phyloP scores from a whole-genome alignment of 139 green algal genomes.

The Volvox africanus region DNA sequence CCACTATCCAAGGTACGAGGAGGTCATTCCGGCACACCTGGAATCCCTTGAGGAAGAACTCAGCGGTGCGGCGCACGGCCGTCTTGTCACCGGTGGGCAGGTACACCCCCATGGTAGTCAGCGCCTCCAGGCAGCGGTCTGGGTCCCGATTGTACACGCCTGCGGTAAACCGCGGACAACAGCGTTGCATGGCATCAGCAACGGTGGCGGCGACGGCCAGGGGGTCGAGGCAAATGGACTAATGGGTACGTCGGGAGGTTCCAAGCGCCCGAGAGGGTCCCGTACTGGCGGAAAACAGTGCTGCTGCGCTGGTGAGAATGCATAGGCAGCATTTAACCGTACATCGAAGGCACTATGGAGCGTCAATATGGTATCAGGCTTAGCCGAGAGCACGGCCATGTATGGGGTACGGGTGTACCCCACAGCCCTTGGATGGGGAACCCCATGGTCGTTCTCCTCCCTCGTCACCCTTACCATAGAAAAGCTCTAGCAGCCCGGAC shows the following conservation, averaged over 20 bases:
- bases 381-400: too few relatives aligned
- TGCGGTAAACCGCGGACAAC: neutral
- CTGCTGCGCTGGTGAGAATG: too few relatives aligned
- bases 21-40: conserved; percentile 55
- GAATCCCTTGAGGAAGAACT: conserved; percentile 98
- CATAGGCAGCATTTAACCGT: too few relatives aligned
- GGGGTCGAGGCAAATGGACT: too few relatives aligned
- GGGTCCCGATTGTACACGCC: conserved; percentile 57
- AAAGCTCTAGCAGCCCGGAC: conserved; percentile 94
- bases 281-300: too few relatives aligned
- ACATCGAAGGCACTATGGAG: too few relatives aligned
- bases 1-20: too few relatives aligned
- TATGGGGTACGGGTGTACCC: too few relatives aligned
- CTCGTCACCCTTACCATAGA: conserved; percentile 88
- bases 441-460: neutral
- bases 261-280: too few relatives aligned
- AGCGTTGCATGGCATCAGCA: neutral
- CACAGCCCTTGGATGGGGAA: neutral
- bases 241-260: too few relatives aligned
- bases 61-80: conserved; percentile 90
- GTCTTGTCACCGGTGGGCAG: conserved; percentile 88
- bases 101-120: conserved; percentile 92
- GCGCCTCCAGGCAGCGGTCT: conserved; percentile 85
- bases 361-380: too few relatives aligned
- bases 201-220: neutral